phyloP scores from a whole-genome alignment of 176 grass and related monocot species.

The Melocanna baccifera region DNA sequence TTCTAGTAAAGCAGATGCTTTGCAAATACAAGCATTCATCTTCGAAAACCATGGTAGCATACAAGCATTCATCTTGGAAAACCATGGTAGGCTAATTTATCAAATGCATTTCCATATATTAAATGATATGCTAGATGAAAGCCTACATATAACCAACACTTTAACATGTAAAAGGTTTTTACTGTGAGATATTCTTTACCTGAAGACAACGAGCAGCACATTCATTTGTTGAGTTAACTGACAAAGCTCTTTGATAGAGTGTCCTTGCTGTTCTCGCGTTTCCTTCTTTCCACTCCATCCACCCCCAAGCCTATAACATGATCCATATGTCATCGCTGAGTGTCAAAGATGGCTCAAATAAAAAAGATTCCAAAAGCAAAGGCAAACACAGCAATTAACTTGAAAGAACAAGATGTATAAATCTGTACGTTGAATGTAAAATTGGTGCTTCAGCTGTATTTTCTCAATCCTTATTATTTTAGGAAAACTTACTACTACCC shows the following conservation, averaged over 20 bases:
- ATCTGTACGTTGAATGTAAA: neutral
- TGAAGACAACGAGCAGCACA: conserved; percentile 92
- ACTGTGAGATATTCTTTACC: conserved; percentile 43
- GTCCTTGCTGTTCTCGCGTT: conserved; percentile 77
- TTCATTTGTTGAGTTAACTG: conserved; percentile 84
- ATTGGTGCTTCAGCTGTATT: neutral
- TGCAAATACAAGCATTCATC: neutral
- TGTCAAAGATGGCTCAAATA: neutral
- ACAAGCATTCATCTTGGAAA: neutral
- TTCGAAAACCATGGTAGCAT: neutral
- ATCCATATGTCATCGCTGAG: neutral
- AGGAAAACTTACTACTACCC: neutral
- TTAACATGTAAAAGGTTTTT: neutral
- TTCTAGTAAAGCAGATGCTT: neutral
- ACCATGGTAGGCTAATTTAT: neutral
- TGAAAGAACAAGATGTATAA: neutral
- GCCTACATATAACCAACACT: neutral
- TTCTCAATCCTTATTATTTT: neutral
- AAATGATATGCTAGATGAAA: neutral
- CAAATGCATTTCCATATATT: neutral
- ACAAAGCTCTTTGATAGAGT: conserved; percentile 83
- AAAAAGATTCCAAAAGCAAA: neutral
- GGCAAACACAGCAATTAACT: neutral
- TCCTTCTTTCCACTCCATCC: conserved; percentile 99
- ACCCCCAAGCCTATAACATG: conserved; percentile 82